These are phyloP conservation scores for Ramularia endophylla DNA, from an alignment of 2,329 filamentous ascomycete species.

Conservation along the genomic window DNA sequence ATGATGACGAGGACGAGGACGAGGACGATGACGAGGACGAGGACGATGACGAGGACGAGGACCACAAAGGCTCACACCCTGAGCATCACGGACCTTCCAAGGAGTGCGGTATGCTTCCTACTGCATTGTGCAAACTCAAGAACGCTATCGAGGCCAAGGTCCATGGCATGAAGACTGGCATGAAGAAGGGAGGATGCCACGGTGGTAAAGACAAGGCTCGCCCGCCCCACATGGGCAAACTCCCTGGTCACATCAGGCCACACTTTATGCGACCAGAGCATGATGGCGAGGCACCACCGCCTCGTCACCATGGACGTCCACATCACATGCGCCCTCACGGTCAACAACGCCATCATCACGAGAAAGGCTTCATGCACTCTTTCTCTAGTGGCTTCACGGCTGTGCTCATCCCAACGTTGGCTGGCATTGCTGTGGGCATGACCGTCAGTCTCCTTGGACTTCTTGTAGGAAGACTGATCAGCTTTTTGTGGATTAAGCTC, in stretches of 20 bases:
- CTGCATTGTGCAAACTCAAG: conserved; percentile 52
- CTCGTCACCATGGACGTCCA: conserved; percentile 27
- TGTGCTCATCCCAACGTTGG: conserved; percentile 60
- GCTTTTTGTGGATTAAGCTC: conserved; percentile 54
- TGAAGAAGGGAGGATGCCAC: conserved; percentile 25
- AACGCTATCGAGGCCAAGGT: conserved; percentile 45
- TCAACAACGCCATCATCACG: conserved; percentile 32
- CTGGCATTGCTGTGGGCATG: conserved; percentile 64
- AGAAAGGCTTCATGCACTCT: conserved; percentile 37
- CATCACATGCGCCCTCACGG: conserved; percentile 30
- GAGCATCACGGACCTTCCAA: too few relatives aligned
- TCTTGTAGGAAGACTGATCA: conserved; percentile 56
- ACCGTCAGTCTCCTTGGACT: conserved; percentile 62
- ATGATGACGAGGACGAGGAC: too few relatives aligned
- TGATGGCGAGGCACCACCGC: conserved; percentile 19
- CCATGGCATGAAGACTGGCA: conserved; percentile 35
- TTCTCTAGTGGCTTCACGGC: conserved; percentile 53
- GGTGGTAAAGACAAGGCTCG: conserved; percentile 22
- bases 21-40: too few relatives aligned
- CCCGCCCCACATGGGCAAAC: conserved; percentile 11
- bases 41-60: too few relatives aligned
- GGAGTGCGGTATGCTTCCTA: conserved; percentile 27
- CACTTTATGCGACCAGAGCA: conserved; percentile 25
- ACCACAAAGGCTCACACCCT: too few relatives aligned
- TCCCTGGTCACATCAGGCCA: conserved; percentile 25